Percentiles rank a stretch among this genome's conserved stretches.
Evolutionary conservation across 1,139 yeast species (phyloP).

Genomic region (Diutina pseudorugosa): DNA sequence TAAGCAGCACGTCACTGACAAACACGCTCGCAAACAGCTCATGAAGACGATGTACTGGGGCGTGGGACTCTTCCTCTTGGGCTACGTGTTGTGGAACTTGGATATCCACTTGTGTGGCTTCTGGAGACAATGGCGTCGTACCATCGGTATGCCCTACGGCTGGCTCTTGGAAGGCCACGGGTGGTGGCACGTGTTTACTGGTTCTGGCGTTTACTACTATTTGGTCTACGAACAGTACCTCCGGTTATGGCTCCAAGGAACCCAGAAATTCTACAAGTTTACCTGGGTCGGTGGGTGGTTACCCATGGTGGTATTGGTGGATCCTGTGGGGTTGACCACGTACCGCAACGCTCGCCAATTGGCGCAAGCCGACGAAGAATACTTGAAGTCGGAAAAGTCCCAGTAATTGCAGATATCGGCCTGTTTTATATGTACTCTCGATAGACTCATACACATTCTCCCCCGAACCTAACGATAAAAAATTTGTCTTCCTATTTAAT

Average conservation of each 20-base stretch:
- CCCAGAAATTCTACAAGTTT: slow-evolving; percentile 37
- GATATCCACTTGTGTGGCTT: slow-evolving; percentile 71
- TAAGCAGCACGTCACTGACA: slow-evolving; percentile 36
- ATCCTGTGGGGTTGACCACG: neutral
- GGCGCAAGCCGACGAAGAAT: neutral
- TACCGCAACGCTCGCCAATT: neutral
- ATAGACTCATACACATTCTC: neutral
- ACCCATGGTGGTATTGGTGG: neutral
- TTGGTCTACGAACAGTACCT: slow-evolving; percentile 64
- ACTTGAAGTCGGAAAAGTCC: neutral
- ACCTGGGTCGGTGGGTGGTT: slow-evolving; percentile 24
- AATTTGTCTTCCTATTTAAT: too few species aligned
- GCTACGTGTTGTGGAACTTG: slow-evolving; percentile 74
- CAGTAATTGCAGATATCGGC: too few species aligned
- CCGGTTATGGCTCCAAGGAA: slow-evolving; percentile 46
- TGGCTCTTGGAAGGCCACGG: slow-evolving; percentile 86
- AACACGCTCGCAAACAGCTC: slow-evolving; percentile 32
- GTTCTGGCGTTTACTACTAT: slow-evolving; percentile 48
- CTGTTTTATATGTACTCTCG: neutral
- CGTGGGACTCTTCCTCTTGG: slow-evolving; percentile 50
- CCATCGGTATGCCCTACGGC: slow-evolving; percentile 77
- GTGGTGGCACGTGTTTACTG: slow-evolving; percentile 95
- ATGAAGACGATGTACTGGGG: slow-evolving; percentile 48
- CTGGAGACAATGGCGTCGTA: slow-evolving; percentile 52
- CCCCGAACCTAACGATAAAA: too few species aligned